phyloP scores from a whole-genome alignment of 176 grass and related monocot species.

The Typha latifolia region DNA sequence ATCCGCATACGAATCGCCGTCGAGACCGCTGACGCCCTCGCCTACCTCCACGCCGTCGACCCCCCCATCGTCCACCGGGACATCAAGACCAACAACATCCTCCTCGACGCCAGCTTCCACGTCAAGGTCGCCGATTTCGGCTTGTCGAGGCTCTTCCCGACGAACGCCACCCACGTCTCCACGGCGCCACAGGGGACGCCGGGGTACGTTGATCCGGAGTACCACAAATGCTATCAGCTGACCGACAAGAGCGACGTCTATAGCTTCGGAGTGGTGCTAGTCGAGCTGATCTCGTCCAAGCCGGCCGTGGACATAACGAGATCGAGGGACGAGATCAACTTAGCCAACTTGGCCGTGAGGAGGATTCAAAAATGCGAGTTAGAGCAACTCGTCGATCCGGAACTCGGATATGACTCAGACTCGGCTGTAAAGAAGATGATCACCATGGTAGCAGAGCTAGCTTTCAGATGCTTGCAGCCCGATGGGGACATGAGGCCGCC shows the following conservation, averaged over 20 bases:
- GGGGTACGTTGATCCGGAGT: neutral
- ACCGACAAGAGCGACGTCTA: slow-evolving; percentile 2
- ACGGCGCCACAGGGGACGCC: neutral
- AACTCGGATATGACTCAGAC: neutral
- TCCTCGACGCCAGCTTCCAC: slow-evolving; percentile 65
- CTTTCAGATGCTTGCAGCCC: neutral
- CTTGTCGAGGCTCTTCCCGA: neutral
- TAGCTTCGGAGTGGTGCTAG: neutral
- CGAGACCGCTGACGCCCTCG: slow-evolving; percentile 73
- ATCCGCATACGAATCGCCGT: slow-evolving; percentile 59
- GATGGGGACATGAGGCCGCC: neutral
- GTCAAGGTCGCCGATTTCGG: slow-evolving; percentile 39
- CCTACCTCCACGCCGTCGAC: slow-evolving; percentile 73
- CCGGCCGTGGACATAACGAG: neutral
- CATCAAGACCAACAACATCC: slow-evolving; percentile 87
- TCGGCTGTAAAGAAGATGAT: neutral
- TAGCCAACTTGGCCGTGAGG: neutral
- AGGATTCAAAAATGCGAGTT: neutral
- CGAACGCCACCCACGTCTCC: neutral
- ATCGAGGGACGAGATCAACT: neutral
- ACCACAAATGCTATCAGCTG: neutral
- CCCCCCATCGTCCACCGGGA: slow-evolving; percentile 85
- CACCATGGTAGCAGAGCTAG: neutral
- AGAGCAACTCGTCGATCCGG: neutral
- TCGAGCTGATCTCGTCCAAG: neutral